Conservation (phyloP, 1,139 yeast species). For the Diutina catenulata region DNA sequence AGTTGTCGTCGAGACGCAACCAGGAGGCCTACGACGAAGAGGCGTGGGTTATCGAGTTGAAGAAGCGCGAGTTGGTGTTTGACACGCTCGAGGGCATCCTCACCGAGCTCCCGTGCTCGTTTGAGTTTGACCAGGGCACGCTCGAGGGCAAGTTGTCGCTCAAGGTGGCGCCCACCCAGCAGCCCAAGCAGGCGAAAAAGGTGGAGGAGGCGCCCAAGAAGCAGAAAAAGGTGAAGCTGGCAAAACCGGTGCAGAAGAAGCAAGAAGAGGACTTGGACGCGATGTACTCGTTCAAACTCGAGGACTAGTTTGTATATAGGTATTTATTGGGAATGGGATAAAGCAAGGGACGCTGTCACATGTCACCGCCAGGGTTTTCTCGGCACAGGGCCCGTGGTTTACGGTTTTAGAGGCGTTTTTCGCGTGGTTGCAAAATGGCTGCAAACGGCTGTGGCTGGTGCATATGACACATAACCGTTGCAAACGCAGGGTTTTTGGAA, state of each 20-base stretch:
- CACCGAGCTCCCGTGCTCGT: conserved; percentile 19
- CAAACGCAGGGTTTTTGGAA: too few species aligned
- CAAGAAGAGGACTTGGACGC: conserved; percentile 28
- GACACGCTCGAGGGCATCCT: conserved; percentile 17
- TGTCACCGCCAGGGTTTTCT: too few species aligned
- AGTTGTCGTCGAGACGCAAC: neutral
- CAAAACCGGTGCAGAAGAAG: conserved; percentile 8
- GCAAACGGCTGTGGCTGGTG: too few species aligned
- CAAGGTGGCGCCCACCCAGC: conserved; percentile 11
- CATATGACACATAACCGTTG: too few species aligned
- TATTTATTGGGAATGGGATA: neutral
- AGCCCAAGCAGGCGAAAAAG: conserved; percentile 8
- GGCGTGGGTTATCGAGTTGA: conserved; percentile 18
- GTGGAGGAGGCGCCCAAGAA: neutral
- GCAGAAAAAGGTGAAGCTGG: neutral
- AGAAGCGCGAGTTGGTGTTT: conserved; percentile 19
- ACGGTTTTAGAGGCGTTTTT: too few species aligned
- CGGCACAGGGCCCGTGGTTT: too few species aligned
- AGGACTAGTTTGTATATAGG: conserved; percentile 15
- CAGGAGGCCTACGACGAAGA: conserved; percentile 9
- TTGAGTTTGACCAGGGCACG: conserved; percentile 19
- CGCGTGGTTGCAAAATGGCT: too few species aligned
- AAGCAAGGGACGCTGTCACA: too few species aligned
- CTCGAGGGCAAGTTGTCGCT: conserved; percentile 13
- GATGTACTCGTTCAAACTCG: conserved; percentile 30